Evolutionary conservation across 1,284 basidiomycete genomes (phyloP).

Genomic region (Rhodotorula sp.): DNA sequence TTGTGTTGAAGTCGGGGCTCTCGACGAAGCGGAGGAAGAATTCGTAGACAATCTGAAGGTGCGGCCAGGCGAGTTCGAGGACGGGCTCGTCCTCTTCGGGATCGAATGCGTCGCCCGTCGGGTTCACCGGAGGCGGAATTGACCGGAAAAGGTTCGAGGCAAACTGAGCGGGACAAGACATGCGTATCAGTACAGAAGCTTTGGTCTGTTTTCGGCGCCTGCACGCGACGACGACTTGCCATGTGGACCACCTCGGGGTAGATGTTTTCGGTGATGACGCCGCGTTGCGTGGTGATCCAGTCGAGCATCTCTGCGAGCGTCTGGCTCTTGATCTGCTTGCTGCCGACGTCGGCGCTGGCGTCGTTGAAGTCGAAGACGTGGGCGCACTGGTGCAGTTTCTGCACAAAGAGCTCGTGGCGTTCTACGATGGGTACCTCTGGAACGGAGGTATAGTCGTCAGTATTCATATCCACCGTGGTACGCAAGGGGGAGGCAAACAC

Average conservation of each 20-base stretch:
- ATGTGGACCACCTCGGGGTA: slow-evolving; percentile 99
- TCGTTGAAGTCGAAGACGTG: slow-evolving; percentile 99
- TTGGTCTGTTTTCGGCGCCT: accelerated
- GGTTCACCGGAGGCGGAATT: slow-evolving; percentile 98
- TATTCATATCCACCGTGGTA: too few relatives aligned
- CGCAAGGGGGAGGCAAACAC: slow-evolving; percentile 47
- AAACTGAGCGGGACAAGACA: slow-evolving; percentile 60
- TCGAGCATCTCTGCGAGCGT: slow-evolving; percentile 98
- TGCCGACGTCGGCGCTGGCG: slow-evolving; percentile 88
- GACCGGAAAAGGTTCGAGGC: slow-evolving; percentile 97
- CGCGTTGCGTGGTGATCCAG: slow-evolving; percentile 94
- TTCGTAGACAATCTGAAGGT: slow-evolving; percentile 99
- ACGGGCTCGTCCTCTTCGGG: slow-evolving; percentile 99
- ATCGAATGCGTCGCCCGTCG: slow-evolving; percentile 95
- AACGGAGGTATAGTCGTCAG: background rate
- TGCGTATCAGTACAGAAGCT: background rate
- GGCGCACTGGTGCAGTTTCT: slow-evolving; percentile 92
- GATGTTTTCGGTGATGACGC: slow-evolving; percentile 93
- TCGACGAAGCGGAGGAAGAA: slow-evolving; percentile 99
- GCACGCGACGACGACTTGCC: slow-evolving; percentile 60
- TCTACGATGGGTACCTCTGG: slow-evolving; percentile 81
- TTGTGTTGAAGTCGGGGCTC: slow-evolving; percentile 96
- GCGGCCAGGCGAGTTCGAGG: slow-evolving; percentile 98
- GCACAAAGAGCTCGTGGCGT: slow-evolving; percentile 86
- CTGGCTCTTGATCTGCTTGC: slow-evolving; percentile 98